phyloP scores from a whole-genome alignment of 495 filamentous ascomycete genomes.

The Cenococcum geophilum region DNA sequence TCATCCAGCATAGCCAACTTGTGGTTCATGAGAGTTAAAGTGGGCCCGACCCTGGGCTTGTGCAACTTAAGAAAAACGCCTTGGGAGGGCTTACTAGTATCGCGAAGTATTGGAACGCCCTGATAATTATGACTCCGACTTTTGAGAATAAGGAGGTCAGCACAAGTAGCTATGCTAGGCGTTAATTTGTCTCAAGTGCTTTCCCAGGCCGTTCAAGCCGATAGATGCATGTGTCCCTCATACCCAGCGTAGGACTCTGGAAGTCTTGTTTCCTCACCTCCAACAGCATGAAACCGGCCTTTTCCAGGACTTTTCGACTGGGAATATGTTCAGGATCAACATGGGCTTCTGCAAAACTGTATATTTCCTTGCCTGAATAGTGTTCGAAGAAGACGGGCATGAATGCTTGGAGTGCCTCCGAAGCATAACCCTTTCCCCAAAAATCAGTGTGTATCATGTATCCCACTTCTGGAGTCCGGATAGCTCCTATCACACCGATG shows the following conservation, averaged over 20 bases:
- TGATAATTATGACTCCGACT: no score
- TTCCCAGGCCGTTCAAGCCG: constrained; percentile 8
- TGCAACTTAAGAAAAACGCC: no score
- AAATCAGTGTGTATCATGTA: constrained; percentile 27
- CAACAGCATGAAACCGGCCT: constrained; percentile 20
- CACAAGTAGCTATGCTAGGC: background rate
- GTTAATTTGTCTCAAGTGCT: background rate
- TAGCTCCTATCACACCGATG: constrained; percentile 29
- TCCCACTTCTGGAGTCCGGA: constrained; percentile 29
- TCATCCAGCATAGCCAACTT: no score
- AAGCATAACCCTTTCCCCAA: constrained; percentile 30
- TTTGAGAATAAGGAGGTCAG: background rate
- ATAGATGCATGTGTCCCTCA: constrained; percentile 24
- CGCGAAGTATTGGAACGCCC: no score
- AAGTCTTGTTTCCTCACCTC: constrained; percentile 26
- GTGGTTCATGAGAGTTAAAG: no score
- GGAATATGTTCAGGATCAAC: constrained; percentile 18
- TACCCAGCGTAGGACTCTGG: constrained; percentile 23
- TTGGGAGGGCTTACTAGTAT: no score
- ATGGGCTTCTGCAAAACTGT: constrained; percentile 23
- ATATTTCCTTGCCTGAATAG: constrained; percentile 19
- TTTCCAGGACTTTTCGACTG: constrained; percentile 28
- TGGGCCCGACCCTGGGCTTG: no score
- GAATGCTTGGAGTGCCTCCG: constrained; percentile 29
- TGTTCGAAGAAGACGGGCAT: constrained; percentile 30